Conservation (phyloP, 2,329 filamentous ascomycete species). For the Sporothrix schenckii region DNA sequence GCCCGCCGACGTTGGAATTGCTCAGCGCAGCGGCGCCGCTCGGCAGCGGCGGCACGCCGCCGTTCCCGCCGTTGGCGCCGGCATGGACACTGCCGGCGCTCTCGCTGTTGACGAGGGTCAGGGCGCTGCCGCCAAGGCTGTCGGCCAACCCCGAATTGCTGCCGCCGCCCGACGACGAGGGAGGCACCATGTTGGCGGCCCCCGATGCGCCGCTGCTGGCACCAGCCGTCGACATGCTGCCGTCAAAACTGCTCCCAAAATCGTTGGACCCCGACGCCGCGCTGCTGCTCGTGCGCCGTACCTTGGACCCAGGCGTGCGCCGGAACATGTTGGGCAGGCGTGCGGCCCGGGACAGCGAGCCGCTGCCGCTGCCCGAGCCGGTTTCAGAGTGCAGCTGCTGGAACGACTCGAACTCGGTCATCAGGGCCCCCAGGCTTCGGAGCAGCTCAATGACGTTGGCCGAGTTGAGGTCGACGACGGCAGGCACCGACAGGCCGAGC, state of each 20-base stretch:
- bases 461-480: slow-evolving; percentile 84
- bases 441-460: slow-evolving; percentile 82
- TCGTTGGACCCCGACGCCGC: slow-evolving; percentile 45
- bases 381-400: slow-evolving; percentile 83
- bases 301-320: slow-evolving; percentile 62
- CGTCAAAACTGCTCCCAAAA: slow-evolving; percentile 13
- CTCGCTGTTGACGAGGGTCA: slow-evolving; percentile 35
- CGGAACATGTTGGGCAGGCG: slow-evolving; percentile 84
- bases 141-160: slow-evolving; percentile 56
- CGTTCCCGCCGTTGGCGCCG: slow-evolving; percentile 41
- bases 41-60: slow-evolving; percentile 38
- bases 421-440: slow-evolving; percentile 78
- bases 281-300: slow-evolving; percentile 57
- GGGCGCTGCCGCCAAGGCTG: slow-evolving; percentile 33
- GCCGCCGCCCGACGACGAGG: slow-evolving; percentile 35
- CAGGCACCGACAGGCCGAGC: slow-evolving; percentile 86
- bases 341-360: slow-evolving; percentile 69
- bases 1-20: neutral
- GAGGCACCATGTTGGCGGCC: slow-evolving; percentile 8
- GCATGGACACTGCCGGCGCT: slow-evolving; percentile 37
- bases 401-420: slow-evolving; percentile 92
- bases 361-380: slow-evolving; percentile 55
- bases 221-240: slow-evolving; percentile 38
- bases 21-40: slow-evolving; percentile 39
- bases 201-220: slow-evolving; percentile 40